Percentiles rank a stretch among this genome's conserved stretches.
Evolutionary conservation across 371 early-diverging fungal species (phyloP).

Genomic region (Nosema muscidifuracis): DNA sequence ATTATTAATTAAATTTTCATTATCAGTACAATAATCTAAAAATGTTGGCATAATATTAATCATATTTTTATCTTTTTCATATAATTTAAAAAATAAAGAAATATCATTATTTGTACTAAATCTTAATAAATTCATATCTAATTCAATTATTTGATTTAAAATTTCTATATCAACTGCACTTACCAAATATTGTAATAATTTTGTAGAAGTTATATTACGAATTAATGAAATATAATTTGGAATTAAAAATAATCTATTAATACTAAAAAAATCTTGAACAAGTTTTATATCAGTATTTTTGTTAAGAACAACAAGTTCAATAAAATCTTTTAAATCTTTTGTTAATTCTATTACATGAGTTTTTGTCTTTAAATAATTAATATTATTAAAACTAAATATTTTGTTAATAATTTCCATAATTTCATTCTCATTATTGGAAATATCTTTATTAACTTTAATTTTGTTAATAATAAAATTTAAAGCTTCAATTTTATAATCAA

Average conservation of each 20-base stretch:
- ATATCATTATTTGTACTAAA: constrained; percentile 27
- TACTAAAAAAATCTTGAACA: constrained; percentile 16
- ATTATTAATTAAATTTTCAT: background rate
- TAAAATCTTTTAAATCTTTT: background rate
- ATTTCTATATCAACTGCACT: constrained; percentile 11
- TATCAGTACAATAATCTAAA: constrained; percentile 27
- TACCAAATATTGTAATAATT: background rate
- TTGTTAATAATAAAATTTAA: background rate
- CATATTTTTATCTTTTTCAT: constrained; percentile 1
- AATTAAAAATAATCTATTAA: constrained; percentile 2
- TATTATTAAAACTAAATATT: background rate
- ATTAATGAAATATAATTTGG: constrained; percentile 14
- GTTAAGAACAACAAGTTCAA: background rate
- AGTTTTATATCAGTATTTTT: background rate
- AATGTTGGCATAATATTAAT: constrained; percentile 23
- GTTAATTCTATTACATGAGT: background rate
- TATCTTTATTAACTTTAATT: background rate
- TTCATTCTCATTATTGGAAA: background rate
- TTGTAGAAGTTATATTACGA: constrained; percentile 4
- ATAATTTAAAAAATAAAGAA: constrained; percentile 23
- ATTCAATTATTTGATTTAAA: background rate
- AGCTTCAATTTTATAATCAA: background rate
- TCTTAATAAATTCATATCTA: background rate
- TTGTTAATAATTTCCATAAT: constrained; percentile 1
- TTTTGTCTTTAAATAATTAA: background rate